A percentile compares a stretch with the other conserved stretches of the same genome.
phyloP scores from a whole-genome alignment of 306 rosid genomes.

The Macrotyloma uniflorum region DNA sequence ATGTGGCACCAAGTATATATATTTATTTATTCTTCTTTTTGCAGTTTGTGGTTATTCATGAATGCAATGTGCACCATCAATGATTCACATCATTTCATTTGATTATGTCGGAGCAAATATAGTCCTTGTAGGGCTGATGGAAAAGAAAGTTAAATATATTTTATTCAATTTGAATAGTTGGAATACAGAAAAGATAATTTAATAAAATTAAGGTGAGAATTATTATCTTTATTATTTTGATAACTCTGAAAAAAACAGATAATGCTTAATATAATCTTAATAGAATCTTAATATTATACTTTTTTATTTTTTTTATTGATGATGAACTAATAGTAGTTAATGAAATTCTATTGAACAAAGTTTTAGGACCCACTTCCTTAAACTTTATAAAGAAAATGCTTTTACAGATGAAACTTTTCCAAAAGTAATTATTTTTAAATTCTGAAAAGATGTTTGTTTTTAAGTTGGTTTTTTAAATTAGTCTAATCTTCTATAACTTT shows the following conservation, averaged over 20 bases:
- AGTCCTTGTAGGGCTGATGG: conserved; percentile 6
- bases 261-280: no score
- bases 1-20: neutral
- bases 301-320: neutral
- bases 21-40: neutral
- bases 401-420: neutral
- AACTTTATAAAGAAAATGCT: neutral
- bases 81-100: conserved; percentile 22
- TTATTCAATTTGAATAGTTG: neutral
- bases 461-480: neutral
- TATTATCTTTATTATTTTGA: neutral
- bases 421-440: neutral
- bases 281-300: neutral
- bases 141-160: conserved; percentile 1
- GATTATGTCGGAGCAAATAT: conserved; percentile 1
- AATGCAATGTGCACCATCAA: conserved; percentile 34
- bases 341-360: neutral
- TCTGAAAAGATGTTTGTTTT: neutral
- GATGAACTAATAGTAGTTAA: neutral
- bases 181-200: neutral
- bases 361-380: neutral
- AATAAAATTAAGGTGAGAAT: neutral
- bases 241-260: neutral
- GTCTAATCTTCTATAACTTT: neutral
- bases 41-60: conserved; percentile 25